Evolutionary conservation across 371 early-diverging fungal species (phyloP), one percentile per base, ranked within the genome.

Genomic region (Syncephalastrum monosporum): DNA sequence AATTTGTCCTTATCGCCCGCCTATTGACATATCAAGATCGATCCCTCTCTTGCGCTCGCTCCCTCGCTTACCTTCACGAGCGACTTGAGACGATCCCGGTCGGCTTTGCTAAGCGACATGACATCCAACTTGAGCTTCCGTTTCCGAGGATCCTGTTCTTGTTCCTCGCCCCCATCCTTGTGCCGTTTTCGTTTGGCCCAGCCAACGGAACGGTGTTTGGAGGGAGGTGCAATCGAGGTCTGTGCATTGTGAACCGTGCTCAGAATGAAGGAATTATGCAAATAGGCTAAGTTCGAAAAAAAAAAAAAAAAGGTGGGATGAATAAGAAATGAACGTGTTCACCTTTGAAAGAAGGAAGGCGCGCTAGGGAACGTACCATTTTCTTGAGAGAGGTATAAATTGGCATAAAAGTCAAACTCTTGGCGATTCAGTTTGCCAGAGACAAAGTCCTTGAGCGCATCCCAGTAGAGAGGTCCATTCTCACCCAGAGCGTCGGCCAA

Each of bases 211-310:
- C 83, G 75, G 60, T 85, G 79, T 33, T 79, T 83, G 4, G 75
- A 77, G 12, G 91, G 91, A 38, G 89, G 90, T n/a, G 83, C 83
- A 51, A 82, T 82, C 25, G 81, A 82, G 57, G 72, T 77, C 60
- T 87, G 88, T 21, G 91, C 88, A 62, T 92, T 92, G 61, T 87
- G 88, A 48, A 91, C 79, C 5, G 86, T 90, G 52, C 88, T 89
- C 17, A 91, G 66, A 47, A 92, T 90, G 63, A 92, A 89, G 29
- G 86, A 81, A 65, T 92, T 92, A 67, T 92, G 92, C 38, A 91
- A 74, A 16, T 76, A 68, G 0, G 89, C 91, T 88, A 53, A 42
- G 14, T 55, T 45, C 42, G 50, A 46, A 42, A 12, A 38, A 17
- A 33, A 38, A 49, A 54, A 12, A 38, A 50, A 27, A 29, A 53